Evolutionary conservation across 2,329 filamentous ascomycete genomes (phyloP).

Genomic region (Colletotrichum abscissum): DNA sequence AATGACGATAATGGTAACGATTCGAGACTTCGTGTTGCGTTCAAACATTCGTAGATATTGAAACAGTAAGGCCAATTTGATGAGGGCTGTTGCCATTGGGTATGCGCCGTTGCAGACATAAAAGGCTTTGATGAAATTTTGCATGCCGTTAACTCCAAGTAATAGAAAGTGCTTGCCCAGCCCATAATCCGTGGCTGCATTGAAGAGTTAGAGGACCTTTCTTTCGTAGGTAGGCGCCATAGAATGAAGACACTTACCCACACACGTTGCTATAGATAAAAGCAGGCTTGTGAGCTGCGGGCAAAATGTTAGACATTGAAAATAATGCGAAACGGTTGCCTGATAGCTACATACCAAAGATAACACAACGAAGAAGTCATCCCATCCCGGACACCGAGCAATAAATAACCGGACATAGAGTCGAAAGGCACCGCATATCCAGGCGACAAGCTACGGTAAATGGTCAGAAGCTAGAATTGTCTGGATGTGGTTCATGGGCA

Average conservation of each 20-base stretch:
- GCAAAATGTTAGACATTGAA: not conserved
- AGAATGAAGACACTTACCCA: not conserved
- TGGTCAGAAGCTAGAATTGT: not conserved
- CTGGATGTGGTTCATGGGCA: not conserved
- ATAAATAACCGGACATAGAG: slow-evolving; percentile 35
- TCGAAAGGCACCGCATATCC: slow-evolving; percentile 34
- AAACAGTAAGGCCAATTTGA: slow-evolving; percentile 38
- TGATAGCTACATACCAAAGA: slow-evolving; percentile 19
- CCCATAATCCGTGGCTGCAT: not conserved
- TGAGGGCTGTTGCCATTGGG: slow-evolving; percentile 36
- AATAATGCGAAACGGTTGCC: not conserved
- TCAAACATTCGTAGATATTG: slow-evolving; percentile 38
- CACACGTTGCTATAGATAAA: slow-evolving; percentile 21
- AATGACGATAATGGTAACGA: slow-evolving; percentile 39
- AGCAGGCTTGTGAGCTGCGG: slow-evolving; percentile 18
- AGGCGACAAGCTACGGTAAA: slow-evolving; percentile 7
- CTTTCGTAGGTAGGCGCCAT: not conserved
- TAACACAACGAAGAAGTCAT: slow-evolving; percentile 36
- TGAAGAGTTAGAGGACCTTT: not conserved
- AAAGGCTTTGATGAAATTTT: slow-evolving; percentile 30
- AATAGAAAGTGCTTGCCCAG: slow-evolving; percentile 3
- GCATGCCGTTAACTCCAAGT: slow-evolving; percentile 13
- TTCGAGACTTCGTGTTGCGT: slow-evolving; percentile 20
- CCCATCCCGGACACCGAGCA: slow-evolving; percentile 33
- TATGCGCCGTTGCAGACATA: slow-evolving; percentile 37